Base-by-base conservation (phyloP, 2,329 filamentous ascomycete genomes). In the Aspergillus calidoustus region DNA sequence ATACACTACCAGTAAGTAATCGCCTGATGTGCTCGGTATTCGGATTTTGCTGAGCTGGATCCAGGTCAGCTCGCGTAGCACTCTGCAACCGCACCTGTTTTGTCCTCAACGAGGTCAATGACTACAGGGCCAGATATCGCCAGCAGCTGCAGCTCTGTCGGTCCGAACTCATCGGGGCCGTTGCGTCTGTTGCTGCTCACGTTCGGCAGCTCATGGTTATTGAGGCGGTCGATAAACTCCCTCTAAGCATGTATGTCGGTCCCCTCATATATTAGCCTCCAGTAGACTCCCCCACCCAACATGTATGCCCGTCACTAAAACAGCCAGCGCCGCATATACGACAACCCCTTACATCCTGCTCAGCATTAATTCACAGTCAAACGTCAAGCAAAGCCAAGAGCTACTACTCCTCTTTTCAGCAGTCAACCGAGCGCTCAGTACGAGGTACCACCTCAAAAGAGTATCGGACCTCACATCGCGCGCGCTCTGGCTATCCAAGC, bases 1-100 rank as follows among this genome's bases (percentile, higher is more conserved):
- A 50, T 60, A 3, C 56, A 51, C 48, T 51, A 51, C 25, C 48
- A 51, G 48, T 51, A 31, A 30, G 34, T 41, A 15, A 19, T 19
- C 19, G 19, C 2, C 19, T 19, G 19, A 19, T 19, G 19, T 19
- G 19, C 19, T 19, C 19, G 19, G 19, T 19, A 19, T 19, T 2
- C 19, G 19, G 19, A 19, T 19, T 19, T 19, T 19, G 19, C 19
- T 19, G 19, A 19, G 19, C 19, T 19, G 19, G 19, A 19, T 41
- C 3, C 17, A 51, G 48, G 17, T 51, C 48, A 0, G 48, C 48
- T 11, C 48, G 48, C 13, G n/a, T 51, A 8, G 48, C 48, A 4
- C 48, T 51, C 23, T 30, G 48, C 15, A 51, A 51, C 9, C 25
- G 30, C 11, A 30, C 30, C 11, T 50, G 48, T 25, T 25, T 23